Base-by-base conservation (phyloP, 2,329 filamentous ascomycete species). In the Didymella keratinophila region DNA sequence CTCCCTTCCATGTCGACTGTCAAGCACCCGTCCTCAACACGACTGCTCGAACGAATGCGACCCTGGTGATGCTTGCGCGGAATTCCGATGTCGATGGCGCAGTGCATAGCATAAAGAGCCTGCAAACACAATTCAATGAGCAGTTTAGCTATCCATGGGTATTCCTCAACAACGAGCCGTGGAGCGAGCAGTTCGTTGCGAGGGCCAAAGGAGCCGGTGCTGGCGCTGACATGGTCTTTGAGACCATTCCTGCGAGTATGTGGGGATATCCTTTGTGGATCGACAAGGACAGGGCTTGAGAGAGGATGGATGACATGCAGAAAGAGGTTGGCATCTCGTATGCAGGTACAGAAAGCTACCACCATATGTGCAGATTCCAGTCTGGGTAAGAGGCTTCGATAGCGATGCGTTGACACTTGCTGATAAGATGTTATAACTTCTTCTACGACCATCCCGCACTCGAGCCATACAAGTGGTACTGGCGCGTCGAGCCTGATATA, bases 141-240 rank as follows among this genome's bases (percentile, higher is more conserved):
- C 97, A 97, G 74, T 98, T 97, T 84, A 97, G 97, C 80, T 98
- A 98, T 73, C 93, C 94, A 0, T 97, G 93, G 91, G 96, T 92
- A 2, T 98, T 98, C 76, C 93, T 98, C 83, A 98, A 98, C 78
- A 93, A 98, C 71, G 87, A 91, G 43, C 90, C 90, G 10, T 98
- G 97, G 73, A 88, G 88, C 4, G 90, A 93, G 12, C 92, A 97
- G 68, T 98, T 98, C 79, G 96, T 93, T 79, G 81, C 80, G 66
- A 86, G 84, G 75, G 96, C 93, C 0, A 82, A 83, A 64, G 89
- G 87, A n/a, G 87, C 85, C 16, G 96, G 94, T 67, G 92, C 92
- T 47, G 88, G 95, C 74, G 90, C 89, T 70, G 18, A 43, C 2
- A 53, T 60, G 25, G 84, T 83, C 76, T 97, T 94, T 74, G 91